Percentiles rank a stretch among this genome's conserved stretches.
phyloP scores from a whole-genome alignment of 2,329 filamentous ascomycete species.

The Sarocladiaceae sp. region DNA sequence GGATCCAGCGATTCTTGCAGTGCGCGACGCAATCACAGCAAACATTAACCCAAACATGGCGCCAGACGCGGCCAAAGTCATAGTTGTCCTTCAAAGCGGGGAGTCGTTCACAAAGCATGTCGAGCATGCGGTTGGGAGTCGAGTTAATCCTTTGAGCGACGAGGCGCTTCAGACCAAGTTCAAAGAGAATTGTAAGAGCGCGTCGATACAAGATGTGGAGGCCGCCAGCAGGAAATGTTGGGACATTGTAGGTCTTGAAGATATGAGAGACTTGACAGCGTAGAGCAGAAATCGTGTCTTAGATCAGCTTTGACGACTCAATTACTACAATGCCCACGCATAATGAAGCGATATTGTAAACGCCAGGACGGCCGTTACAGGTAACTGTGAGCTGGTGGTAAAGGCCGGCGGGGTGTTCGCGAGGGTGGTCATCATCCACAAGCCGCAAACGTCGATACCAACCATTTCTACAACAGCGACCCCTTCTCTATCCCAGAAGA shows the following conservation, averaged over 20 bases:
- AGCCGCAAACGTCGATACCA: too few species aligned
- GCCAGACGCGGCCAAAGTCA: neutral
- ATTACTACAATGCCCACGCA: too few species aligned
- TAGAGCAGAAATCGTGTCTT: too few species aligned
- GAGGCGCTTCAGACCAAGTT: neutral
- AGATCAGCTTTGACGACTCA: too few species aligned
- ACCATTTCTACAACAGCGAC: too few species aligned
- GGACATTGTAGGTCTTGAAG: neutral
- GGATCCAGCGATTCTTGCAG: neutral
- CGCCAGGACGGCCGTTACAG: too few species aligned
- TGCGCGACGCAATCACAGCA: neutral
- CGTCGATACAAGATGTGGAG: neutral
- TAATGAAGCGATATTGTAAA: too few species aligned
- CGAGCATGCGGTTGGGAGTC: neutral
- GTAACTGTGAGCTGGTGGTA: too few species aligned
- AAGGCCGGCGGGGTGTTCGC: too few species aligned
- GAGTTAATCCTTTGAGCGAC: neutral
- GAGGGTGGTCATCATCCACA: too few species aligned
- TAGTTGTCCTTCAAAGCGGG: neutral
- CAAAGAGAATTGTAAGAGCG: neutral
- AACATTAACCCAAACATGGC: neutral
- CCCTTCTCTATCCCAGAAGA: too few species aligned
- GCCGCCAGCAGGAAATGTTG: neutral
- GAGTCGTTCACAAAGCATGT: neutral
- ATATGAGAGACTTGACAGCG: conserved; percentile 1